These are phyloP conservation scores for Scedosporium boydii DNA, from an alignment of 2,329 filamentous ascomycete genomes.

Conservation along the genomic window DNA sequence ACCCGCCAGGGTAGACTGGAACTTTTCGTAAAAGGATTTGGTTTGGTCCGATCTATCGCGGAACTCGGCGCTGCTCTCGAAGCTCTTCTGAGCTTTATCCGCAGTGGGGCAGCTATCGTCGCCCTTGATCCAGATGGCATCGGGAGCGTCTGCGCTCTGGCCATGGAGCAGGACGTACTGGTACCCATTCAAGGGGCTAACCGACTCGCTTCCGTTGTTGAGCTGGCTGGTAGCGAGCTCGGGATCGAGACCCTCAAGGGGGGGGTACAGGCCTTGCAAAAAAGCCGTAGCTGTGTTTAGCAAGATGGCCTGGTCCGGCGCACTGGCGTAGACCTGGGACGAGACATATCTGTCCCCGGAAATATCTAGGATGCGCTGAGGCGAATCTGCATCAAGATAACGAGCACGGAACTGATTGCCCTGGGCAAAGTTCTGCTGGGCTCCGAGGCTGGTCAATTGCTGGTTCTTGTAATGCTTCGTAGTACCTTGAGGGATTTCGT, in stretches of 20 bases:
- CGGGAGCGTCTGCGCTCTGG: constrained; percentile 20
- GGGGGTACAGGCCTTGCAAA: constrained; percentile 25
- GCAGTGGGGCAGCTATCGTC: constrained; percentile 23
- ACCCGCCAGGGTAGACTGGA: constrained; percentile 18
- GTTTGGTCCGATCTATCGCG: constrained; percentile 17
- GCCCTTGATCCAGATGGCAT: constrained; percentile 27
- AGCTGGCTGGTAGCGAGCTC: constrained; percentile 18
- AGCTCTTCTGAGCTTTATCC: constrained; percentile 16
- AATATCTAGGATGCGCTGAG: constrained; percentile 20
- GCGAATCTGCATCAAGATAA: constrained; percentile 15
- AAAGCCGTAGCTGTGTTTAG: constrained; percentile 25
- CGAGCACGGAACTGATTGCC: constrained; percentile 14
- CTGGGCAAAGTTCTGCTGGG: constrained; percentile 20
- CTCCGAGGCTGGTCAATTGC: constrained; percentile 22
- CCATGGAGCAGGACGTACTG: constrained; percentile 23
- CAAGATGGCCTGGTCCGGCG: constrained; percentile 22
- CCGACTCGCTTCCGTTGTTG: constrained; percentile 20
- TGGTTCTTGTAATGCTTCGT: constrained; percentile 24
- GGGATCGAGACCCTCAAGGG: constrained; percentile 16
- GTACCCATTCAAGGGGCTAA: constrained; percentile 21
- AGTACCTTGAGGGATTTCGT: constrained; percentile 16
- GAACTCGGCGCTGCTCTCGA: constrained; percentile 18
- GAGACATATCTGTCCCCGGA: constrained; percentile 21
- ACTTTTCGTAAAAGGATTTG: constrained; percentile 19
- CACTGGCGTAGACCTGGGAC: constrained; percentile 22